Evolutionary conservation across 1,284 basidiomycete species (phyloP).

Genomic region (Waitea zeae): DNA sequence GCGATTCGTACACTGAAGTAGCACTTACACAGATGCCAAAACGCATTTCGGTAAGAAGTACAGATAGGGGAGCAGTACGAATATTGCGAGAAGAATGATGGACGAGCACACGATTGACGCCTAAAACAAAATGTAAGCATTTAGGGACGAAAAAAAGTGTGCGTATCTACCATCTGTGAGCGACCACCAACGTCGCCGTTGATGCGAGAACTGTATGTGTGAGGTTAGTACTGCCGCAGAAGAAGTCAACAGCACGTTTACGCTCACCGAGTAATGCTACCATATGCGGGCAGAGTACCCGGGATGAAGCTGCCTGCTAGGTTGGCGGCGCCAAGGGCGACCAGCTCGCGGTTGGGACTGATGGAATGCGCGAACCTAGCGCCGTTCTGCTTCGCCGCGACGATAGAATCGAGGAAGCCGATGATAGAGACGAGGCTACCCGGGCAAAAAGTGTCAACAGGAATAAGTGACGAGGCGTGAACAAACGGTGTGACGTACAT

Average conservation of each 20-base stretch:
- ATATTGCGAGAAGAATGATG: conserved; percentile 67
- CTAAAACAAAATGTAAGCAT: too few species aligned
- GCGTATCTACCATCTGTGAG: conserved; percentile 84
- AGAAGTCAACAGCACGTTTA: neutral
- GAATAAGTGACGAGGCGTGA: conserved; percentile 10
- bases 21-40: too few species aligned
- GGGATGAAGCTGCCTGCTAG: conserved; percentile 65
- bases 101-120: conserved; percentile 64
- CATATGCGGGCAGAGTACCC: conserved; percentile 77
- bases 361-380: conserved; percentile 75
- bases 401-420: conserved; percentile 71
- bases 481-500: too few species aligned
- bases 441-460: conserved; percentile 5
- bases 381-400: conserved; percentile 77
- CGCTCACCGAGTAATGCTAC: conserved; percentile 64
- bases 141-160: too few species aligned
- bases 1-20: too few species aligned
- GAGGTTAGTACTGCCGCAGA: conserved; percentile 3
- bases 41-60: conserved; percentile 73
- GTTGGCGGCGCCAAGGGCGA: conserved; percentile 76
- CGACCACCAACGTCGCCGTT: conserved; percentile 78
- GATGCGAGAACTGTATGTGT: conserved; percentile 44
- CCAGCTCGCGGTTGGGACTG: conserved; percentile 82
- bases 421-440: conserved; percentile 54
- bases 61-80: conserved; percentile 70